phyloP scores from a whole-genome alignment of 2,329 filamentous ascomycete genomes.

The Colletotrichum lentis region DNA sequence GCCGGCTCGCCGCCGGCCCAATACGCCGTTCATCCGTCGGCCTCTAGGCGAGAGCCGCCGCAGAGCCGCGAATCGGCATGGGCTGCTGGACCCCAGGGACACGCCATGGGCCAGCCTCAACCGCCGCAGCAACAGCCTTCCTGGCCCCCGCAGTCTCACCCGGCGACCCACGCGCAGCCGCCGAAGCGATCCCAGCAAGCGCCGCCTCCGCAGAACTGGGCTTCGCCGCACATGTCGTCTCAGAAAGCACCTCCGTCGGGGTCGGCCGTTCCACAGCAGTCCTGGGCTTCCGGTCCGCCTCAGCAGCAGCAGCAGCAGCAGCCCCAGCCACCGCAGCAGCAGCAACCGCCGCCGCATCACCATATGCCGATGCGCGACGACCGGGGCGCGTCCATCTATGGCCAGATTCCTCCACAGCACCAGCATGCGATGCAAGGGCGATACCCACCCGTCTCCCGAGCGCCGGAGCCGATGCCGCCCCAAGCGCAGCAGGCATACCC shows the following conservation, averaged over 20 bases:
- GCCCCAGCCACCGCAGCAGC: conserved; percentile 39
- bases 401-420: conserved; percentile 40
- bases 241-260: conserved; percentile 49
- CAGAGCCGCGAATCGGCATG: conserved; percentile 49
- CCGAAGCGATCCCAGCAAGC: conserved; percentile 43
- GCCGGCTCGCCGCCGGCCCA: conserved; percentile 64
- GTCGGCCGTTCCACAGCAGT: conserved; percentile 46
- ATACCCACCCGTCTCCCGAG: conserved; percentile 51
- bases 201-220: conserved; percentile 47
- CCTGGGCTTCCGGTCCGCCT: conserved; percentile 43
- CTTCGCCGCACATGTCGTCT: conserved; percentile 49
- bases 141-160: conserved; percentile 48
- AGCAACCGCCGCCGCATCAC: conserved; percentile 37
- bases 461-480: conserved; percentile 53
- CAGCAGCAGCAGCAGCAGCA: conserved; percentile 41
- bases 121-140: conserved; percentile 44
- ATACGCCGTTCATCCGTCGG: conserved; percentile 59
- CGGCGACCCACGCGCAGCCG: conserved; percentile 45
- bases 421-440: conserved; percentile 51
- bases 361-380: conserved; percentile 49
- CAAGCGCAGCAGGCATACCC: conserved; percentile 51
- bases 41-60: conserved; percentile 55
- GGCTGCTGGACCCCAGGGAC: conserved; percentile 43
- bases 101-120: conserved; percentile 41
- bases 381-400: conserved; percentile 49